Evolutionary conservation across 768 basidiomycete species (phyloP), one percentile per base, ranked within the genome.

Genomic region (Cubamyces lactineus): DNA sequence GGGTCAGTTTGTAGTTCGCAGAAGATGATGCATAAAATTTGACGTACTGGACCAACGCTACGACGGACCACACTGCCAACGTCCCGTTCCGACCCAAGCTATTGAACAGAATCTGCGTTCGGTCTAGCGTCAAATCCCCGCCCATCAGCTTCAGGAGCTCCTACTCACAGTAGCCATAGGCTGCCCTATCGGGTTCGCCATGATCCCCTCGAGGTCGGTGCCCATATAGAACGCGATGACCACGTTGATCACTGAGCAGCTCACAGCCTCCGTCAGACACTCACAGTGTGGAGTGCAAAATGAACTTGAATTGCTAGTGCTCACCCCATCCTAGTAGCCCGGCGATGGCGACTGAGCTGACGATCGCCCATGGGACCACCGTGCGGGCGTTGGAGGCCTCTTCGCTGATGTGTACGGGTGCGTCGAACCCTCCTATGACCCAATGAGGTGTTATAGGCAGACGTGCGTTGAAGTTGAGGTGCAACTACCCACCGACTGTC

Each of bases 331-430:
- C 85, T 11, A 86, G 73, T 6, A 84, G 61, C 55, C 80, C 80
- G 41, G 81, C 80, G 28, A 83, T 78, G 11, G 73, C 78, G 30
- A 80, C 79, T 0, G 86, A 80, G 9, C 74, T 72, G 19, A 84
- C 78, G 48, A 88, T 86, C 4, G 84, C 86, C 78, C 80, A 85
- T 2, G 87, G 88, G 15, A 88, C 83, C 28, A 85, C 85, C 5
- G 74, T 76, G 4, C 81, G 78, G 0, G 87, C 86, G 65, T 89
- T 88, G 0, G 78, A 74, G 0, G 84, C 84, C 67, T 86, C 85
- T 69, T 86, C 86, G 53, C 82, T 84, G 55, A 87, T 85, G 61
- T 87, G 85, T 1, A 86, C 81, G 41, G 75, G 77, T 0, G 81
- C 77, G 66, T 86, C 84, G 55, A 80, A 82, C 4, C 60, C 64